Percentiles rank a stretch among this genome's conserved stretches.
phyloP scores from a whole-genome alignment of 441 rosid genomes.

The Adansonia madagascariensis region DNA sequence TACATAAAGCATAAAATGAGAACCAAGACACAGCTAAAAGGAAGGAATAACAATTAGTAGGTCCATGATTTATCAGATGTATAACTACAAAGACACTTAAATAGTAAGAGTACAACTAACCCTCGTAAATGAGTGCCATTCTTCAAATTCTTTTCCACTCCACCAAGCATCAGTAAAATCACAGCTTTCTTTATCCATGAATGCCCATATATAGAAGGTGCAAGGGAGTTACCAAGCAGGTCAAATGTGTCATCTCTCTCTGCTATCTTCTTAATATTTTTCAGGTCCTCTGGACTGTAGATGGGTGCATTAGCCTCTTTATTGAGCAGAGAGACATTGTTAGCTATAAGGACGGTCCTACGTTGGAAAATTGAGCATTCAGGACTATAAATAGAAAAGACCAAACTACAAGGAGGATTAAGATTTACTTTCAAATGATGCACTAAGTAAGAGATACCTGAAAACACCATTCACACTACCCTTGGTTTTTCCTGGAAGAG shows the following conservation, averaged over 20 bases:
- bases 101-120: constrained; percentile 45
- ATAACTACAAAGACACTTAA: constrained; percentile 10
- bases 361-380: constrained; percentile 34
- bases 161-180: constrained; percentile 87
- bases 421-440: constrained; percentile 3
- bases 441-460: constrained; percentile 51
- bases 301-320: constrained; percentile 96
- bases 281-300: constrained; percentile 73
- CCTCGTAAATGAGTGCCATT: constrained; percentile 97
- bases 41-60: neutral
- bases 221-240: constrained; percentile 84
- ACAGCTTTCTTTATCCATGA: constrained; percentile 98
- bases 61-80: constrained; percentile 16
- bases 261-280: constrained; percentile 85
- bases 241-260: constrained; percentile 88
- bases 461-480: constrained; percentile 97
- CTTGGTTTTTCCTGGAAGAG: constrained; percentile 91
- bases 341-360: constrained; percentile 93
- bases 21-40: neutral
- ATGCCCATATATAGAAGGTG: constrained; percentile 97
- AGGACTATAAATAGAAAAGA: constrained; percentile 27
- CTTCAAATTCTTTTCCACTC: constrained; percentile 89
- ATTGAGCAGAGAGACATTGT: constrained; percentile 83
- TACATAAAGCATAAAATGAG: neutral
- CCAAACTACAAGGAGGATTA: constrained; percentile 4